Evolutionary conservation across 345 rosid species (phyloP), one percentile per base, ranked within the genome.

Genomic region (Rhodamnia rubescens): DNA sequence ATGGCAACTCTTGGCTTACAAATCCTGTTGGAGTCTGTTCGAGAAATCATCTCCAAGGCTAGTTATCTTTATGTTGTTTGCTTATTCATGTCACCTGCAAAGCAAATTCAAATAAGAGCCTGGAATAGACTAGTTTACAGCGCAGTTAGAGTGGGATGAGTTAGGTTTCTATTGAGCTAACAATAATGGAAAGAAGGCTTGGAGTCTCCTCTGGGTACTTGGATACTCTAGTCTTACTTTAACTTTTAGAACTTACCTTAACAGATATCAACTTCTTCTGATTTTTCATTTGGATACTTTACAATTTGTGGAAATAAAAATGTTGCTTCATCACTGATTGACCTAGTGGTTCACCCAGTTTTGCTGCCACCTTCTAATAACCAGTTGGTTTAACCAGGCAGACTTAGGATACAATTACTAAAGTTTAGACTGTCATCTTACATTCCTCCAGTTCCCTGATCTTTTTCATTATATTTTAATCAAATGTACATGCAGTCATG

Each of bases 1-100:
- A 90, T 90, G 90, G 90, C 92, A 24, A 88, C 89, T 49, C 90
- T 90, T 22, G 92, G 92, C 21, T 80, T 90, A 40, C 92, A 90
- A 83, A 85, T 90, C 47, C 85, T 90, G 32, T 85, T 90, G 7
- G 92, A 88, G 86, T 89, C 90, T 69, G 86, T 50, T 47, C 90
- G 90, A 21, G 87, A 86, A 51, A 85, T 90, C 40, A 27, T 86
- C 83, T 44, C 89, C 49, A 83, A 90, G 92, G 92, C 87, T 85
- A 18, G 78, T 11, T 15, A 29, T 61, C 21, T 61, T 61, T 61
- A 15, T 36, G 40, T 36, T 36, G 40, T 36, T 36, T 36, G 40
- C 40, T 36, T 36, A 36, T 36, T 36, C 40, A 40, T 81, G 52
- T 47, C 32, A 14, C 32, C 20, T 20, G 83, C 83, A 49, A 61